Evolutionary conservation across 257 asterid genomes (phyloP), one percentile per base, ranked within the genome.

Genomic region (Nicotiana sylvestris): DNA sequence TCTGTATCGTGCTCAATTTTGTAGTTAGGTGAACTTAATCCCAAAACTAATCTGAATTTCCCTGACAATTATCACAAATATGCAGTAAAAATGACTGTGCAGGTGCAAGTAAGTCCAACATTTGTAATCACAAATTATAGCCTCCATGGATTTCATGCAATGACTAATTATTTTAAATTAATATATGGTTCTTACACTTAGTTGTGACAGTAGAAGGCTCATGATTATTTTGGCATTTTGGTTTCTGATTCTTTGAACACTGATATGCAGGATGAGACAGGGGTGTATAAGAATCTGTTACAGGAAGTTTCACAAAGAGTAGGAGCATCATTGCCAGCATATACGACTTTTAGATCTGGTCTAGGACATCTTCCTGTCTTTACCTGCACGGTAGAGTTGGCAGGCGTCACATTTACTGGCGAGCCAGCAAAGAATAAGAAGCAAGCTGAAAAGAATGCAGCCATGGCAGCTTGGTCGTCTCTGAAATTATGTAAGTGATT

Each of bases 281-380:
- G 90, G 10, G 92, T 89, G 43, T 89, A 87, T 77, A 89, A 89
- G 87, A 89, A 89, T 82, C 89, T 89, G 53, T 83, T 89, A 81
- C 92, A 89, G 86, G 92, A 89, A 86, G 89, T 89, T 81, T 87
- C 92, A 55, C 92, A 89, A 88, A 87, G 92, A 84, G 89, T 89
- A 56, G 90, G 92, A 77, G 89, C 90, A 74, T 84, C 89, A 33
- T 74, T 89, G 85, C 92, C 92, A 55, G 85, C 81, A 6, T 89
- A 89, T 55, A 78, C 85, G 33, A 89, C 90, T 51, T 83, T 85
- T 66, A 89, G 90, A 86, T 87, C 89, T 66, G 92, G 92, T 80
- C 69, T 86, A 78, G 92, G 92, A 21, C 92, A 87, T 81, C 85
- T 81, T 55, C 92, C 92, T 65, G 88, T 89, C 70, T 89, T 89